phyloP scores from a whole-genome alignment of 305 asterid species.

The Fraxinus sp. region DNA sequence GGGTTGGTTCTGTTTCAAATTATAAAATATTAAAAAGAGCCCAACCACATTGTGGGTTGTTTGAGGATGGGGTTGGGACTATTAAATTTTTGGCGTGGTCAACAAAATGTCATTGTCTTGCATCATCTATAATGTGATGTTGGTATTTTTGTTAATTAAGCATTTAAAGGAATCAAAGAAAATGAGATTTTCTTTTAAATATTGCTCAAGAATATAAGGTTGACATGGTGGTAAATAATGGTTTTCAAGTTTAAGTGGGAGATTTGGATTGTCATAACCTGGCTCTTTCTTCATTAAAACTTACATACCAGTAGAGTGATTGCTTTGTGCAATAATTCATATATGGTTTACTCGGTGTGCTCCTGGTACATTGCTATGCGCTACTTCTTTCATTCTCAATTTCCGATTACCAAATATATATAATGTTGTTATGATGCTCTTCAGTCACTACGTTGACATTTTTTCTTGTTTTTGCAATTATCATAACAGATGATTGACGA shows the following conservation, averaged over 20 bases:
- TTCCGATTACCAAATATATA: not conserved
- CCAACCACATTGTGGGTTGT: not conserved
- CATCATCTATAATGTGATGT: not conserved
- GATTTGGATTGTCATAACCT: not conserved
- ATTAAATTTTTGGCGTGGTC: not conserved
- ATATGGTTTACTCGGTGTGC: not conserved
- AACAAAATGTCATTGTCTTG: not conserved
- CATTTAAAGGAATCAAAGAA: not conserved
- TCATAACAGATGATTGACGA: constrained; percentile 77
- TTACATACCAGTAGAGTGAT: not conserved
- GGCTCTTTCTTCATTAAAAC: not conserved
- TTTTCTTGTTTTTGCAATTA: not conserved
- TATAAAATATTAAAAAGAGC: not conserved
- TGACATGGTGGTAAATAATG: not conserved
- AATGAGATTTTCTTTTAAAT: not conserved
- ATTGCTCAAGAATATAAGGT: not conserved
- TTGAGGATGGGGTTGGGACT: no score
- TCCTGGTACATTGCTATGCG: not conserved
- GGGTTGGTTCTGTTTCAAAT: not conserved
- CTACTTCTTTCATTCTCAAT: not conserved
- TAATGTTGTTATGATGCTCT: no score
- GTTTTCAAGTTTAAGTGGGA: not conserved
- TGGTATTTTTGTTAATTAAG: not conserved
- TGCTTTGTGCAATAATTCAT: not conserved
- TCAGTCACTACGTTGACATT: not conserved